phyloP scores from a whole-genome alignment of 352 stramenopile genomes.

The Paralagenidium karlingii region DNA sequence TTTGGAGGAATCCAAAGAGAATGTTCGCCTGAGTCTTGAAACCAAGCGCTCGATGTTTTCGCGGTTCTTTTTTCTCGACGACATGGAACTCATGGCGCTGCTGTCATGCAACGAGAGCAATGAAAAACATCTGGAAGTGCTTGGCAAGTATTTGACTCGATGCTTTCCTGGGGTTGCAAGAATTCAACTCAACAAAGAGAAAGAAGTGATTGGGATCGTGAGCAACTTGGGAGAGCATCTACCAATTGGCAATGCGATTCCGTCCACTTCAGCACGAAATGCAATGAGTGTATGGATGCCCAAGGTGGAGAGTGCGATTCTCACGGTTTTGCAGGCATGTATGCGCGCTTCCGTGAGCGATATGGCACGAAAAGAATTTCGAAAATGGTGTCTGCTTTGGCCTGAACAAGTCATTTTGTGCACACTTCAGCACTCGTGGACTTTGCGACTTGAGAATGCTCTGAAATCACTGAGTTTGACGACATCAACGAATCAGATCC shows the following conservation, averaged over 20 bases:
- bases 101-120: conserved; percentile 12
- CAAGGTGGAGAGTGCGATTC: conserved; percentile 48
- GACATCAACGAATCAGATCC: conserved; percentile 15
- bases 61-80: conserved; percentile 57
- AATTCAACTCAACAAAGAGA: conserved; percentile 24
- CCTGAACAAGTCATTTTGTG: conserved; percentile 54
- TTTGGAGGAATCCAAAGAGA: conserved; percentile 26
- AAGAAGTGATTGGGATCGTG: conserved; percentile 42
- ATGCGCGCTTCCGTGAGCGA: conserved; percentile 47
- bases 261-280: conserved; percentile 17
- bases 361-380: conserved; percentile 61
- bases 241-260: conserved; percentile 37
- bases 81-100: conserved; percentile 33
- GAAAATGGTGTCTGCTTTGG: conserved; percentile 72
- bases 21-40: conserved; percentile 32
- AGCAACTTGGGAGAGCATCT: conserved; percentile 38
- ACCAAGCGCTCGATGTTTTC: conserved; percentile 34
- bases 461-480: conserved; percentile 10
- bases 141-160: conserved; percentile 27
- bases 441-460: conserved; percentile 33
- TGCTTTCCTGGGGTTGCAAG: conserved; percentile 49
- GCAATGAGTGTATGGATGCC: conserved; percentile 29
- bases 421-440: conserved; percentile 42
- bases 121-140: conserved; percentile 6
- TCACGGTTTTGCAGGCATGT: conserved; percentile 54